Percentiles rank a stretch among this genome's conserved stretches.
These are phyloP conservation scores for Fragaria ananassa DNA, from an alignment of 306 rosid genomes.

Conservation along the genomic window DNA sequence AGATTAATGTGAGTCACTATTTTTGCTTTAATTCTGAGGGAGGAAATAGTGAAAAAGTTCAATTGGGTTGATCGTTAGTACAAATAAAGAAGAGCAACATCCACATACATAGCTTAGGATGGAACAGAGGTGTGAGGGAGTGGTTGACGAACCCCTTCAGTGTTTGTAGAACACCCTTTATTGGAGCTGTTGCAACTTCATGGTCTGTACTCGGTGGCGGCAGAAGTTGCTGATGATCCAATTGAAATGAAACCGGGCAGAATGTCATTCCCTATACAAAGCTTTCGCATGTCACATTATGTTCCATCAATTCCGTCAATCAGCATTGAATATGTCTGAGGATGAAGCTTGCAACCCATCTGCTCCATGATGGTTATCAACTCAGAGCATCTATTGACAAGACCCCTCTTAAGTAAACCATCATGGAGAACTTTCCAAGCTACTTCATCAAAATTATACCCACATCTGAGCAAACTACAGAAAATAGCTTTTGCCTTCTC, in stretches of 20 bases:
- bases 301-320: slow-evolving; percentile 37
- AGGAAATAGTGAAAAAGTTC: neutral
- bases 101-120: neutral
- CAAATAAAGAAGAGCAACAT: neutral
- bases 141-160: neutral
- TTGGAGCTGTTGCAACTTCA: neutral
- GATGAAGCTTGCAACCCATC: slow-evolving; percentile 60
- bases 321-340: slow-evolving; percentile 37
- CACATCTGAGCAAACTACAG: neutral
- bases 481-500: slow-evolving; percentile 43
- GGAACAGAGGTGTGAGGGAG: neutral
- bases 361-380: slow-evolving; percentile 53
- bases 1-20: neutral
- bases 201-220: neutral
- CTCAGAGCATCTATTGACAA: slow-evolving; percentile 48
- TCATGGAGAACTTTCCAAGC: slow-evolving; percentile 78
- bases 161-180: neutral
- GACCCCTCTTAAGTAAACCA: slow-evolving; percentile 60
- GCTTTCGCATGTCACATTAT: neutral
- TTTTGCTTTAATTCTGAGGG: neutral
- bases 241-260: neutral
- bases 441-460: neutral
- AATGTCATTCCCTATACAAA: neutral
- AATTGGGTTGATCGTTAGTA: neutral
- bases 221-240: neutral